Conservation (phyloP, 768 basidiomycete genomes). For the Tephrocybe sp. region DNA sequence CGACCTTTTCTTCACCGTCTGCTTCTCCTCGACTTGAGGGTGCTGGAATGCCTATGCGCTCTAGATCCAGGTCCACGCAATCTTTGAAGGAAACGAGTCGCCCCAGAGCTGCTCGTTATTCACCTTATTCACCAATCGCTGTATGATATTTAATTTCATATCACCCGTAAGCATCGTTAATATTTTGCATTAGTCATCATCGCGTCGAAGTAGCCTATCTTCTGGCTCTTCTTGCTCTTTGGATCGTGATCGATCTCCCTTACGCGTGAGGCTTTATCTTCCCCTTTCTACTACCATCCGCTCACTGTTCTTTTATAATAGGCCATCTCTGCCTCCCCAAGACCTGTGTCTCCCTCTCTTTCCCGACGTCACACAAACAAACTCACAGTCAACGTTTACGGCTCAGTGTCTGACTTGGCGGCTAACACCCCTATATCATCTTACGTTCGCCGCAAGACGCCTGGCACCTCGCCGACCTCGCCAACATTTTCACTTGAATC, state of each 20-base stretch:
- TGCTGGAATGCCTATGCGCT: constrained; percentile 31
- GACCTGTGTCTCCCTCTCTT: constrained; percentile 40
- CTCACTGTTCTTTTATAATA: constrained; percentile 17
- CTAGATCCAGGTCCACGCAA: constrained; percentile 45
- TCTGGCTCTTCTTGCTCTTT: constrained; percentile 41
- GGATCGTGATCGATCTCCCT: constrained; percentile 38
- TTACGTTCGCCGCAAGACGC: constrained; percentile 79
- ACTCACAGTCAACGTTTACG: constrained; percentile 48
- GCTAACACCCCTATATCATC: constrained; percentile 78
- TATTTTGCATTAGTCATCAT: constrained; percentile 31
- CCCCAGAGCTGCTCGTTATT: constrained; percentile 42
- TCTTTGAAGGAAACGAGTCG: constrained; percentile 42
- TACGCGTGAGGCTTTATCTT: constrained; percentile 27
- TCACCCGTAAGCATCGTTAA: constrained; percentile 1
- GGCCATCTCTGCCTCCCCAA: constrained; percentile 41
- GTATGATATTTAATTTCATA: constrained; percentile 29
- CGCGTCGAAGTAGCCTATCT: constrained; percentile 47
- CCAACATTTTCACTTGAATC: constrained; percentile 57
- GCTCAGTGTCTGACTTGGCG: constrained; percentile 49
- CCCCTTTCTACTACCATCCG: background rate
- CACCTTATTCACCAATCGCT: constrained; percentile 46
- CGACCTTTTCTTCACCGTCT: constrained; percentile 47
- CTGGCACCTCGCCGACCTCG: constrained; percentile 69
- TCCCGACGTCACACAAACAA: constrained; percentile 45
- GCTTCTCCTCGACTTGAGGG: constrained; percentile 35